phyloP scores from a whole-genome alignment of 2,329 filamentous ascomycete species.

The Sclerotinia minor region DNA sequence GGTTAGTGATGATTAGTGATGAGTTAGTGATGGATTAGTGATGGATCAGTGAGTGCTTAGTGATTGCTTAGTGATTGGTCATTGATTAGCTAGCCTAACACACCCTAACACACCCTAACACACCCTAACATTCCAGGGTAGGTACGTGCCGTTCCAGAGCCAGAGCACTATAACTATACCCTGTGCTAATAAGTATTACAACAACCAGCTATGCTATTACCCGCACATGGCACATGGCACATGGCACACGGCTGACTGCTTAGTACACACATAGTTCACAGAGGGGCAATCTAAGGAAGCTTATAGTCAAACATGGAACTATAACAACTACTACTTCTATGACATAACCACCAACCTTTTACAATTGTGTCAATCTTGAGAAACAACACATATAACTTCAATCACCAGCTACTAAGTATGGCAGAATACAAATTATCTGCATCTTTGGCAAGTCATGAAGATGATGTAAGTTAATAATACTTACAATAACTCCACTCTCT shows the following conservation, averaged over 20 bases:
- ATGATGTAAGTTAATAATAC: conserved; percentile 69
- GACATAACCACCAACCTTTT: conserved; percentile 16
- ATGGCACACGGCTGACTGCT: not conserved
- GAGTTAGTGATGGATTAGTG: no score
- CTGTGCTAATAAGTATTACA: no score
- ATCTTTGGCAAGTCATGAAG: conserved; percentile 82
- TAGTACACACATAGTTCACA: not conserved
- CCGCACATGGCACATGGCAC: not conserved
- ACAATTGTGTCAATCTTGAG: not conserved
- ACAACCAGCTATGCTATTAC: not conserved
- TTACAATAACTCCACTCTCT: conserved; percentile 25
- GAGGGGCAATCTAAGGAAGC: conserved; percentile 28
- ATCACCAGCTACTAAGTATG: conserved; percentile 51
- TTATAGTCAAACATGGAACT: conserved; percentile 29
- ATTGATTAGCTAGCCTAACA: no score
- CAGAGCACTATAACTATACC: no score
- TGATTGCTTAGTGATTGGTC: no score
- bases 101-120: no score
- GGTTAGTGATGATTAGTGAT: no score
- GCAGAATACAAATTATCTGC: conserved; percentile 91
- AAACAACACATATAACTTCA: not conserved
- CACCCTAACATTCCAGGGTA: not conserved
- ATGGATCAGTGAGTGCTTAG: no score
- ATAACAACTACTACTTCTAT: not conserved
- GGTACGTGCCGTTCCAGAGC: not conserved